Percentiles rank a stretch among this genome's conserved stretches.
Evolutionary conservation across 495 filamentous ascomycete genomes (phyloP).

Genomic region (Aspergillus hancockii): DNA sequence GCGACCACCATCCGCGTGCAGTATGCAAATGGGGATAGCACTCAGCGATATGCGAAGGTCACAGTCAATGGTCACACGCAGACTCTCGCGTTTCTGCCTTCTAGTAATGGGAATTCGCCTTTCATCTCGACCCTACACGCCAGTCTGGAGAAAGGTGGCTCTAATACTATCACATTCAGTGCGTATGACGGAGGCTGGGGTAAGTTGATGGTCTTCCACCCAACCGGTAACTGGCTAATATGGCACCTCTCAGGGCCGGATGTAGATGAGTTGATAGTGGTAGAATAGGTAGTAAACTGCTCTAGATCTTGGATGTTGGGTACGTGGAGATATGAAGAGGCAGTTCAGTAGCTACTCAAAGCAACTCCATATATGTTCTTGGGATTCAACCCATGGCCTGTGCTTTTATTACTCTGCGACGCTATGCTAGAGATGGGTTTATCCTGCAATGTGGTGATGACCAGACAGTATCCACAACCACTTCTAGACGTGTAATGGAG

Average conservation of each 20-base stretch:
- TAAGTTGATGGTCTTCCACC: neutral
- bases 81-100: slow-evolving; percentile 12
- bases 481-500: too few relatives aligned
- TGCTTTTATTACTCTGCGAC: too few relatives aligned
- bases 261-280: neutral
- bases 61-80: slow-evolving; percentile 15
- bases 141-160: neutral
- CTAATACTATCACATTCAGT: slow-evolving; percentile 5
- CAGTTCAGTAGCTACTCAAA: too few relatives aligned
- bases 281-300: too few relatives aligned
- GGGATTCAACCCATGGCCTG: too few relatives aligned
- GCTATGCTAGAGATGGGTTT: too few relatives aligned
- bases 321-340: too few relatives aligned
- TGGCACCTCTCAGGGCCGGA: neutral
- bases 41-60: slow-evolving; percentile 14
- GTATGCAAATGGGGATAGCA: slow-evolving; percentile 16
- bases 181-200: slow-evolving; percentile 11
- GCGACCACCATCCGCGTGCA: slow-evolving; percentile 9
- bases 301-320: too few relatives aligned
- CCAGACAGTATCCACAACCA: too few relatives aligned
- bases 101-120: slow-evolving; percentile 4
- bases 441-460: too few relatives aligned
- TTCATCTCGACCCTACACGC: slow-evolving; percentile 6
- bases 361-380: too few relatives aligned
- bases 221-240: neutral